A percentile compares a stretch with the other conserved stretches of the same genome.
phyloP scores from a whole-genome alignment of 352 stramenopile genomes.

The Phytophthora hibernalis region DNA sequence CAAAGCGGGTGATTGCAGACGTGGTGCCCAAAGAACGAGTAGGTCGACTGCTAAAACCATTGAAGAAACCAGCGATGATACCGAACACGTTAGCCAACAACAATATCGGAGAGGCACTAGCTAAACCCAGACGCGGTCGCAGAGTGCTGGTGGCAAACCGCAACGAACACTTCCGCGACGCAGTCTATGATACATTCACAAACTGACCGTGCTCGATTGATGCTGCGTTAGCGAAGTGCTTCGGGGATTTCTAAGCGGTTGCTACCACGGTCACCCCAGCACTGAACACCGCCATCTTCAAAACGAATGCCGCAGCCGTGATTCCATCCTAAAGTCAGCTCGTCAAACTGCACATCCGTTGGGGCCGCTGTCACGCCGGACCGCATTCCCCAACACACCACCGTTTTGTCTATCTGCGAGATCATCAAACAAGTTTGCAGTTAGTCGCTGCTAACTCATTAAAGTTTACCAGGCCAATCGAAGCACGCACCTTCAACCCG shows the following conservation, averaged over 20 bases:
- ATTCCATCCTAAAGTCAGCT: slow-evolving; percentile 76
- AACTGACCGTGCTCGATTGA: slow-evolving; percentile 2
- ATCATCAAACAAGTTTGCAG: slow-evolving; percentile 18
- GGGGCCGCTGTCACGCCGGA: slow-evolving; percentile 68
- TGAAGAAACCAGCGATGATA: slow-evolving; percentile 59
- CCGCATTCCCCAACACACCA: slow-evolving; percentile 74
- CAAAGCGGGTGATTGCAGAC: slow-evolving; percentile 34
- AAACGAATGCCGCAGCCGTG: slow-evolving; percentile 76
- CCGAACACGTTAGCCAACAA: slow-evolving; percentile 13
- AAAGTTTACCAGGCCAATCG: not conserved
- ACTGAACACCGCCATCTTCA: slow-evolving; percentile 67
- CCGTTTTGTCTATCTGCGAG: slow-evolving; percentile 58
- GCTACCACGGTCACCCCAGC: slow-evolving; percentile 65
- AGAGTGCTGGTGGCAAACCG: slow-evolving; percentile 52
- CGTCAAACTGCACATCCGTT: slow-evolving; percentile 63
- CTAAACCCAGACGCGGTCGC: slow-evolving; percentile 22
- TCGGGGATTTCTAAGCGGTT: slow-evolving; percentile 57
- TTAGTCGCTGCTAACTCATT: slow-evolving; percentile 6
- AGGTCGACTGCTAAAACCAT: slow-evolving; percentile 51
- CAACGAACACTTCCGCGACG: slow-evolving; percentile 49
- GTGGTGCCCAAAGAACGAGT: slow-evolving; percentile 55
- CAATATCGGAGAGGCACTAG: slow-evolving; percentile 1
- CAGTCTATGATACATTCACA: slow-evolving; percentile 15
- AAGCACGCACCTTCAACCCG: slow-evolving; percentile 51
- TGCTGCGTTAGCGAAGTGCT: slow-evolving; percentile 25